phyloP scores from a whole-genome alignment of 169 alveolate species.

The Plasmodium berghei region DNA sequence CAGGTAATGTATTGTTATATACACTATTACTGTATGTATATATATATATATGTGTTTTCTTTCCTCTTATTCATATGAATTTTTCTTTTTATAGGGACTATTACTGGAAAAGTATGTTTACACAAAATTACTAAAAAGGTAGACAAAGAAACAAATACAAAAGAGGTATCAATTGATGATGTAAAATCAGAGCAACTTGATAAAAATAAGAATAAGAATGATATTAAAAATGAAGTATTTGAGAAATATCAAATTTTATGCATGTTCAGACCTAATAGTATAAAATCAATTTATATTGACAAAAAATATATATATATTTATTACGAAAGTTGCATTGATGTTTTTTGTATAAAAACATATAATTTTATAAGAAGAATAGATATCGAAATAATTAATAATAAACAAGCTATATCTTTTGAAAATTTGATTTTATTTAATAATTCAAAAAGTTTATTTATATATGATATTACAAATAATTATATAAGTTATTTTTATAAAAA shows the following conservation, averaged over 20 bases:
- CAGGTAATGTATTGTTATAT: constrained; percentile 20
- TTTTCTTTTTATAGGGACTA: constrained; percentile 19
- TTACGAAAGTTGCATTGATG: constrained; percentile 69
- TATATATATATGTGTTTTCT: background rate
- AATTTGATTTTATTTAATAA: constrained; percentile 68
- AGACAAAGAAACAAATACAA: constrained; percentile 45
- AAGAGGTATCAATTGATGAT: constrained; percentile 2
- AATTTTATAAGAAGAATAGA: constrained; percentile 42
- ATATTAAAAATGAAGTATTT: background rate
- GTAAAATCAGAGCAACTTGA: background rate
- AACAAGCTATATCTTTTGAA: constrained; percentile 66
- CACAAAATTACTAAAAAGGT: constrained; percentile 44
- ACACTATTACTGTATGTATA: background rate
- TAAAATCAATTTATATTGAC: constrained; percentile 62
- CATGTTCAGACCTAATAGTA: constrained; percentile 74
- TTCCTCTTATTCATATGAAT: background rate
- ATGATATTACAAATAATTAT: constrained; percentile 72
- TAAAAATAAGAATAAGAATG: background rate
- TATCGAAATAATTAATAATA: constrained; percentile 45
- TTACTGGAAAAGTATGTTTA: constrained; percentile 72
- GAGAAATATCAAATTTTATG: constrained; percentile 63
- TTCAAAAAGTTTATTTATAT: constrained; percentile 71
- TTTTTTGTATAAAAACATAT: constrained; percentile 62
- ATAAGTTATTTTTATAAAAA: constrained; percentile 70
- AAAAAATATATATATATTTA: constrained; percentile 37